A percentile compares a stretch with the other conserved stretches of the same genome.
phyloP scores from a whole-genome alignment of 768 basidiomycete species.

The Crepidotus variabilis region DNA sequence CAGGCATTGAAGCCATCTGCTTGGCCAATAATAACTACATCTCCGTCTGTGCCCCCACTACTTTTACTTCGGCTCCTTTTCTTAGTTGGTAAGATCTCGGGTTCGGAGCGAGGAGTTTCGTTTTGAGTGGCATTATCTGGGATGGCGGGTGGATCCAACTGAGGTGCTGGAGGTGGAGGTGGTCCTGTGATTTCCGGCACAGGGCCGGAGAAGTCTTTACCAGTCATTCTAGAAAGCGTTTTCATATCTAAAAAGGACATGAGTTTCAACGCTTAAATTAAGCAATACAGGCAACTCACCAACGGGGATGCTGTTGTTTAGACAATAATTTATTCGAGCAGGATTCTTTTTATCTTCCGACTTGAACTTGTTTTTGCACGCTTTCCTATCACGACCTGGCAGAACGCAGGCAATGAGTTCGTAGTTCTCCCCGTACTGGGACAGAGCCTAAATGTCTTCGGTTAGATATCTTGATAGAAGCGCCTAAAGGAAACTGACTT shows the following conservation, averaged over 20 bases:
- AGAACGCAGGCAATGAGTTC: slow-evolving; percentile 86
- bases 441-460: slow-evolving; percentile 59
- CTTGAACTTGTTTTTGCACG: slow-evolving; percentile 93
- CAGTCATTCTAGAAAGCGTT: slow-evolving; percentile 74
- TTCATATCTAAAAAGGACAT: slow-evolving; percentile 51
- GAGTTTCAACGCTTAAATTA: not conserved
- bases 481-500: slow-evolving; percentile 44
- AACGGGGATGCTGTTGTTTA: slow-evolving; percentile 74
- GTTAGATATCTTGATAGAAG: slow-evolving; percentile 7
- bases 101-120: slow-evolving; percentile 7
- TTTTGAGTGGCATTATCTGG: slow-evolving; percentile 12
- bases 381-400: slow-evolving; percentile 80
- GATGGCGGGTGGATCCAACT: slow-evolving; percentile 16
- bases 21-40: slow-evolving; percentile 34
- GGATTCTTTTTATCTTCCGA: slow-evolving; percentile 82
- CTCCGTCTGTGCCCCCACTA: slow-evolving; percentile 21
- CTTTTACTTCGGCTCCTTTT: slow-evolving; percentile 25
- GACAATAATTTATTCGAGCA: slow-evolving; percentile 67
- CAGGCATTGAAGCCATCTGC: slow-evolving; percentile 24
- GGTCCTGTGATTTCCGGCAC: slow-evolving; percentile 60
- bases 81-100: slow-evolving; percentile 18
- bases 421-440: slow-evolving; percentile 90
- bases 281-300: slow-evolving; percentile 37
- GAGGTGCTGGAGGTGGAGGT: slow-evolving; percentile 30
- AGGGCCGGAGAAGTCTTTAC: slow-evolving; percentile 82